Evolutionary conservation across 345 rosid species (phyloP).

Genomic region (Heritiera littoralis): DNA sequence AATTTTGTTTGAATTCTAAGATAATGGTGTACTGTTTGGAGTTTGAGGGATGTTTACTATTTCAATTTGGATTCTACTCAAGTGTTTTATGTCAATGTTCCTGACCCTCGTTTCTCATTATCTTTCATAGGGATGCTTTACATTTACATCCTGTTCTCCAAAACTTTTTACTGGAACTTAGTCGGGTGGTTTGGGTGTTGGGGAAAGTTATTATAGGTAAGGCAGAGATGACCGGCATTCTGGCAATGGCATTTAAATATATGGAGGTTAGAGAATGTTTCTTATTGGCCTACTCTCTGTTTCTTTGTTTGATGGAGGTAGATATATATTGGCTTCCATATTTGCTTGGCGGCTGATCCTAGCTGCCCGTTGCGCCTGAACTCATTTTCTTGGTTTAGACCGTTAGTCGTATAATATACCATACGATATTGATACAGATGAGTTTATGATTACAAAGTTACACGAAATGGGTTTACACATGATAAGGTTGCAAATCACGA

Average conservation of each 20-base stretch:
- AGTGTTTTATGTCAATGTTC: conserved; percentile 6
- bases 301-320: neutral
- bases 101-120: neutral
- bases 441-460: too few relatives aligned
- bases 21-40: neutral
- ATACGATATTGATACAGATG: too few relatives aligned
- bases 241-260: too few relatives aligned
- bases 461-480: too few relatives aligned
- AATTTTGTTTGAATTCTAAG: conserved; percentile 15
- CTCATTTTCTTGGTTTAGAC: too few relatives aligned
- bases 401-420: too few relatives aligned
- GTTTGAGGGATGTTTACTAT: neutral
- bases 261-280: neutral
- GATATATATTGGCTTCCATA: too few relatives aligned
- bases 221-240: neutral
- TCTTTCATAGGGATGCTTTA: neutral
- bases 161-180: neutral
- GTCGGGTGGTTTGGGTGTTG: neutral
- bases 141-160: neutral
- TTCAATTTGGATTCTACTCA: neutral
- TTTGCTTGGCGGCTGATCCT: too few relatives aligned
- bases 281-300: neutral
- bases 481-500: too few relatives aligned
- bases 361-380: too few relatives aligned
- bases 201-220: neutral